Conservation (phyloP, 495 filamentous ascomycete genomes). For the Sphaerosporella brunnea region DNA sequence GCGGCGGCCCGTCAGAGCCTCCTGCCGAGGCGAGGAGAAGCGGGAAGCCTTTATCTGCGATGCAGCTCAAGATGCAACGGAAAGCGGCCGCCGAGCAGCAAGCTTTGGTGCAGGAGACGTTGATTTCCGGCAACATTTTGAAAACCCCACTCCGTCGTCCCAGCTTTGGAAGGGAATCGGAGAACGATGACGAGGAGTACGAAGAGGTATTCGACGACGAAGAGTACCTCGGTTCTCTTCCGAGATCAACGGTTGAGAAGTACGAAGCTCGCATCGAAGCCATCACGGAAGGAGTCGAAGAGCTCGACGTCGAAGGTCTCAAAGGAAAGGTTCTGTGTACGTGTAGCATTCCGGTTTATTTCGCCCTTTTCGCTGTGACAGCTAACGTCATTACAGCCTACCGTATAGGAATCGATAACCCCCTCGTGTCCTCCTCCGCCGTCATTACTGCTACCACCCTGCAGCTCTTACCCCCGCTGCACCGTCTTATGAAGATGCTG, state of each 20-base stretch:
- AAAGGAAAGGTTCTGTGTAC: constrained; percentile 70
- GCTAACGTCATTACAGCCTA: constrained; percentile 35
- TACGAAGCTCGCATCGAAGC: constrained; percentile 62
- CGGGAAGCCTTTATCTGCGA: constrained; percentile 18
- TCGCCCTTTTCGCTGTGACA: too few relatives aligned
- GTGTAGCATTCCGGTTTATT: background rate
- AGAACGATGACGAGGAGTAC: constrained; percentile 40
- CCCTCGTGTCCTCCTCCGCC: constrained; percentile 52
- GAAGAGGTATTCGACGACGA: constrained; percentile 38
- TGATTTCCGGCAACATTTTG: too few relatives aligned
- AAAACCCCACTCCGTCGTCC: too few relatives aligned
- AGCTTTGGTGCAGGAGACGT: background rate
- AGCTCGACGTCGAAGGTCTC: constrained; percentile 71
- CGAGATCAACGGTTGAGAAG: constrained; percentile 37
- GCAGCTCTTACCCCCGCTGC: constrained; percentile 68
- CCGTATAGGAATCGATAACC: constrained; percentile 34
- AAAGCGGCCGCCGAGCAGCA: constrained; percentile 7
- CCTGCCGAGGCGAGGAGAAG: background rate
- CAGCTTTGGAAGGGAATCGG: background rate
- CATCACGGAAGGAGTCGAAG: constrained; percentile 60
- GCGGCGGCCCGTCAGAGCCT: background rate
- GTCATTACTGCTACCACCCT: constrained; percentile 76
- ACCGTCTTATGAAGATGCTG: constrained; percentile 48
- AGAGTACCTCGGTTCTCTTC: constrained; percentile 51
- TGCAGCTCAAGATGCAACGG: constrained; percentile 20